Percentiles rank a stretch among this genome's conserved stretches.
Evolutionary conservation across 2,329 filamentous ascomycete genomes (phyloP).

Genomic region (Teratosphaeriaceae sp.): DNA sequence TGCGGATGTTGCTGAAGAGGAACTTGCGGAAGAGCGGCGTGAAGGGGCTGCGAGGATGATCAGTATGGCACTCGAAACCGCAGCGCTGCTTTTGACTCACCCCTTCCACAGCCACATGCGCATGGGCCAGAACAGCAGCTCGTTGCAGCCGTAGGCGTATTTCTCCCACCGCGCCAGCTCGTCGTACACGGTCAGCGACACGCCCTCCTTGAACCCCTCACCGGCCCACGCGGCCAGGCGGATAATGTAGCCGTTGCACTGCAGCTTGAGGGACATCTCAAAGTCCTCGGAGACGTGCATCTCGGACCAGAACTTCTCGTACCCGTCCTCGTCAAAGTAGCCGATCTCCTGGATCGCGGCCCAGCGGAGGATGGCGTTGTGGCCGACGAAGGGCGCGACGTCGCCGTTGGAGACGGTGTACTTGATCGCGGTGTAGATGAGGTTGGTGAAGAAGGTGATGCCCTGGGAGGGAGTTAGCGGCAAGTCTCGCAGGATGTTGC

Average conservation of each 20-base stretch:
- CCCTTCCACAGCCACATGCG: conserved; percentile 49
- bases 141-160: conserved; percentile 65
- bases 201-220: conserved; percentile 66
- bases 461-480: conserved; percentile 1
- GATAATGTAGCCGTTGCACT: conserved; percentile 60
- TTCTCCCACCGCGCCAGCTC: conserved; percentile 68
- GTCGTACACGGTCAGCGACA: conserved; percentile 66
- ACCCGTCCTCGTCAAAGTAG: conserved; percentile 50
- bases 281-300: conserved; percentile 72
- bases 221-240: conserved; percentile 63
- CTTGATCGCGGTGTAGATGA: conserved; percentile 67
- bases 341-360: conserved; percentile 53
- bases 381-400: conserved; percentile 68
- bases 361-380: conserved; percentile 72
- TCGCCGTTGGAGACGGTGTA: conserved; percentile 67
- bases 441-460: conserved; percentile 72
- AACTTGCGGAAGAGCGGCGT: conserved; percentile 59
- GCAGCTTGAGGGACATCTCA: conserved; percentile 65
- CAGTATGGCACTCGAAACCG: not conserved
- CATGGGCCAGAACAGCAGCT: conserved; percentile 63
- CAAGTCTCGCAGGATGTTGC: too few species aligned
- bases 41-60: conserved; percentile 47
- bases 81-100: not conserved
- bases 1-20: conserved; percentile 53
- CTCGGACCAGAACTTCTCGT: conserved; percentile 68